Evolutionary conservation across 73 alveolate genomes (phyloP).

Genomic region (Breviolum minutum): DNA sequence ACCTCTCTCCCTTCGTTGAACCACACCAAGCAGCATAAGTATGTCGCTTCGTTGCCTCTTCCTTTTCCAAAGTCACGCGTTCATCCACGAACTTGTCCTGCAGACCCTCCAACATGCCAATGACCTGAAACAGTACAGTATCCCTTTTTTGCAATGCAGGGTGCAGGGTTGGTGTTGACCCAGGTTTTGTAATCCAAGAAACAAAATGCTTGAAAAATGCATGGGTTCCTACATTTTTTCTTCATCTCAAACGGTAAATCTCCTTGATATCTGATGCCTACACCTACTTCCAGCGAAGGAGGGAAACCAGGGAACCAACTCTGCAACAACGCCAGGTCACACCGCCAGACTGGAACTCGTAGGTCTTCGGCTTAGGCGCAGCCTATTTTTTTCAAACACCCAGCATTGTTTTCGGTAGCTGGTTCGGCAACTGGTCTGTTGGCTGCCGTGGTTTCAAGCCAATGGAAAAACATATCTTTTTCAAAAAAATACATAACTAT

Average conservation of each 20-base stretch:
- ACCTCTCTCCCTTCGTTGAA: neutral
- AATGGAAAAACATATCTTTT: neutral
- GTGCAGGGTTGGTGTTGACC: too few species aligned
- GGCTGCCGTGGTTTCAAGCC: neutral
- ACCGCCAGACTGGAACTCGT: slow-evolving; percentile 91
- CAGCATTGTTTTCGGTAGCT: too few species aligned
- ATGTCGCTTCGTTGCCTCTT: slow-evolving; percentile 65
- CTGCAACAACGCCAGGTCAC: neutral
- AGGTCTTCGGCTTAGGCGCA: slow-evolving; percentile 76
- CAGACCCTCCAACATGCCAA: slow-evolving; percentile 49
- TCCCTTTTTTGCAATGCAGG: too few species aligned
- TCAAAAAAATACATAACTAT: neutral
- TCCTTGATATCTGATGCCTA: neutral
- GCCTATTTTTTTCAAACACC: neutral
- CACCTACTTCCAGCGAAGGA: neutral
- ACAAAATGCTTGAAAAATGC: neutral
- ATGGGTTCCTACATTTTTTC: neutral
- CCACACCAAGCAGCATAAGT: neutral
- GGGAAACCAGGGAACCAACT: neutral
- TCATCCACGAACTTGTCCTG: slow-evolving; percentile 90
- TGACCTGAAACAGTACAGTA: neutral
- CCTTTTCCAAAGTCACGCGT: slow-evolving; percentile 78
- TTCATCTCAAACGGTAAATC: neutral
- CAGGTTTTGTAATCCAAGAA: neutral
- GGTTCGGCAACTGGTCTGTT: neutral